Percentiles rank a stretch among this genome's conserved stretches.
phyloP scores from a whole-genome alignment of 371 early-diverging fungal species.

The Ordospora colligata region DNA sequence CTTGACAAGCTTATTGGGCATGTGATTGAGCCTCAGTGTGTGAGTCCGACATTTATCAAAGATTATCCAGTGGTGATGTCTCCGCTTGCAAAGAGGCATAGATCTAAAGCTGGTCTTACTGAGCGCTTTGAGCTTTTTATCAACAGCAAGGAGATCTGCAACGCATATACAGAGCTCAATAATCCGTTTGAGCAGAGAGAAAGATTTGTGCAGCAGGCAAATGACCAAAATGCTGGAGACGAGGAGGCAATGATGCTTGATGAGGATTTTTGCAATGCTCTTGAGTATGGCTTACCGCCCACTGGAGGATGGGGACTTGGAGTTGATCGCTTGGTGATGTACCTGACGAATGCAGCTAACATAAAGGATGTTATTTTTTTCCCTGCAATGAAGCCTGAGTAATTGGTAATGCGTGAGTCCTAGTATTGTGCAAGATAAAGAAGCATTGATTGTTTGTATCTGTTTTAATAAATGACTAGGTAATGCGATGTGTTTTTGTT shows the following conservation, averaged over 20 bases:
- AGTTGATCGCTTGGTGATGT: conserved; percentile 93
- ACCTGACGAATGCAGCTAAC: conserved; percentile 91
- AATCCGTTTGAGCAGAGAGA: conserved; percentile 90
- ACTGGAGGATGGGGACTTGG: conserved; percentile 96
- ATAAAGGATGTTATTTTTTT: conserved; percentile 92
- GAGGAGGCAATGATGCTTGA: conserved; percentile 96
- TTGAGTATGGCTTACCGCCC: conserved; percentile 96
- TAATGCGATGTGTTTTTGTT: too few species aligned
- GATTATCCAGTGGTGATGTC: conserved; percentile 97
- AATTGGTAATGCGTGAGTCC: too few species aligned
- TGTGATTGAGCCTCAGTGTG: conserved; percentile 82
- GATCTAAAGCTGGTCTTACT: conserved; percentile 76
- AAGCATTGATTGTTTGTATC: too few species aligned
- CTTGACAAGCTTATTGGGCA: conserved; percentile 96
- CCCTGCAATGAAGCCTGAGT: conserved; percentile 67
- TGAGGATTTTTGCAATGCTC: conserved; percentile 86
- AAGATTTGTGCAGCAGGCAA: conserved; percentile 88
- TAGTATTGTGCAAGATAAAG: too few species aligned
- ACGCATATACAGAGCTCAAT: conserved; percentile 95
- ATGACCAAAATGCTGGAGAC: conserved; percentile 91
- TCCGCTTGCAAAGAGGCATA: conserved; percentile 94
- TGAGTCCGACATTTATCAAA: conserved; percentile 87
- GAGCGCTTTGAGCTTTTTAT: conserved; percentile 98
- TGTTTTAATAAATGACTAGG: too few species aligned
- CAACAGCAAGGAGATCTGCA: conserved; percentile 92